Conservation (phyloP, 805 yeast species). For the Metschnikowia anglica region DNA sequence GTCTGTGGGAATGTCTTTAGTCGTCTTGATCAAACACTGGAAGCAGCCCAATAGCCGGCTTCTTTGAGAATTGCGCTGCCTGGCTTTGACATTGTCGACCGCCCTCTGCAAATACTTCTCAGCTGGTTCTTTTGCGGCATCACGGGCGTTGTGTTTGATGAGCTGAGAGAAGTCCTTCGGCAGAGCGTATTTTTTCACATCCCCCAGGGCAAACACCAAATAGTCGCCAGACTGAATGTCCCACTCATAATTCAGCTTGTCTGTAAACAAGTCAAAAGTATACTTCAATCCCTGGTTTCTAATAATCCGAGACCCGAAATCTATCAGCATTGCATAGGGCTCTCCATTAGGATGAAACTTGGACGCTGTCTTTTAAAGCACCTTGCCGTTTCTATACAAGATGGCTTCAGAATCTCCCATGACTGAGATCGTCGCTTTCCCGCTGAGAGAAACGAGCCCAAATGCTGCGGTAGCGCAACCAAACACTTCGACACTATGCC, state of each 20-base stretch:
- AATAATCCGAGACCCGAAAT: not conserved
- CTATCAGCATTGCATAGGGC: not conserved
- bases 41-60: not conserved
- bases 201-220: conserved; percentile 6
- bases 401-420: conserved; percentile 2
- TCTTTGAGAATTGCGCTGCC: not conserved
- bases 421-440: not conserved
- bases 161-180: not conserved
- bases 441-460: not conserved
- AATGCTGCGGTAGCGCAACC: not conserved
- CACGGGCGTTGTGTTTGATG: not conserved
- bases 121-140: conserved; percentile 1
- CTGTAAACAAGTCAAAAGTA: conserved; percentile 1
- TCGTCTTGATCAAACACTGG: not conserved
- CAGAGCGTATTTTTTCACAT: not conserved
- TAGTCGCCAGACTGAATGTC: not conserved
- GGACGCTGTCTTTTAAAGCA: not conserved
- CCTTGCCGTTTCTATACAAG: conserved; percentile 1
- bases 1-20: conserved; percentile 3
- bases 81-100: not conserved
- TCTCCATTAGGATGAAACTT: not conserved
- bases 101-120: not conserved
- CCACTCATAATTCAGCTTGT: conserved; percentile 1
- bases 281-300: not conserved
- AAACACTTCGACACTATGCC: not conserved